Evolutionary conservation across 73 alveolate species (phyloP).

Genomic region (Blepharisma stoltei): DNA sequence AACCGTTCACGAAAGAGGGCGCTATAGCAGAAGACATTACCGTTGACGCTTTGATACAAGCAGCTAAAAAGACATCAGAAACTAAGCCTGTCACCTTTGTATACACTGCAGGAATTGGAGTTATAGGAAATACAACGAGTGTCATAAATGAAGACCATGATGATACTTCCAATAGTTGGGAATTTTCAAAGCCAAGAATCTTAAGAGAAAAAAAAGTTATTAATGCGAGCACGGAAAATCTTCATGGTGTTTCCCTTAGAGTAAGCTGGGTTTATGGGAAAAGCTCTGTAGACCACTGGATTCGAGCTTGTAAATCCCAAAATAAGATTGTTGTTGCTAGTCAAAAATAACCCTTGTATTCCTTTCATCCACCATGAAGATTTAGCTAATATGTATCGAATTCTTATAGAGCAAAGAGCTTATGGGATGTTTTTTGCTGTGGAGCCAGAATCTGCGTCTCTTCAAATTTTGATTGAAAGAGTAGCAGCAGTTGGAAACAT

Average conservation of each 20-base stretch:
- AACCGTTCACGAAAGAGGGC: no score
- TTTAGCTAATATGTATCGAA: neutral
- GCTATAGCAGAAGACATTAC: no score
- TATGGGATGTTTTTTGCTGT: neutral
- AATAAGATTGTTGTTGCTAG: neutral
- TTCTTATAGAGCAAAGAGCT: conserved; percentile 1
- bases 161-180: no score
- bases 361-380: neutral
- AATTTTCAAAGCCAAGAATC: no score
- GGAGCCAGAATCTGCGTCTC: neutral
- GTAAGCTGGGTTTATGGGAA: neutral
- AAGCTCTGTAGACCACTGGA: neutral
- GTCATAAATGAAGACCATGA: no score
- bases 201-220: no score
- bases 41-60: no score
- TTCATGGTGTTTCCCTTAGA: neutral
- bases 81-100: no score
- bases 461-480: neutral
- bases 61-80: no score
- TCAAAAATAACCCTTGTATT: neutral
- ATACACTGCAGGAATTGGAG: no score
- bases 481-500: neutral
- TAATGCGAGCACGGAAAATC: neutral
- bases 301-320: neutral
- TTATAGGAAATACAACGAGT: no score